Evolutionary conservation across 306 rosid genomes (phyloP), one percentile per base, ranked within the genome.

Genomic region (Abrus precatorius): DNA sequence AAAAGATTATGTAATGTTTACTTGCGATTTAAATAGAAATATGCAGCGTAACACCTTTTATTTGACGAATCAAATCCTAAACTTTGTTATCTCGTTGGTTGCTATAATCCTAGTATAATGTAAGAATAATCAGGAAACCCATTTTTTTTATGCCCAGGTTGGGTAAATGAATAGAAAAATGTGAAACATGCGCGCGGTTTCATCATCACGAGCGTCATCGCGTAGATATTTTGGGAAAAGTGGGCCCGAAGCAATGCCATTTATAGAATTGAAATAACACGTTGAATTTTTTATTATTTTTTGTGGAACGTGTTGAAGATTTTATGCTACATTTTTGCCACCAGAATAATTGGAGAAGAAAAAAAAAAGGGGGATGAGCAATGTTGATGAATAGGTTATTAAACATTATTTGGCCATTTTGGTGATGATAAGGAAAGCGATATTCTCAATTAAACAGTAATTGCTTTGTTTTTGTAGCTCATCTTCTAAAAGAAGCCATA

Each of bases 131-230:
- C 53, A 59, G 83, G 48, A 73, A 64, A 34, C 55, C 71, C 40
- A 57, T 76, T 79, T 70, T 52, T 70, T 69, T 82, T 0, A 20
- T 20, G 20, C 20, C 20, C 20, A 20, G 20, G 20, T 20, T 20
- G 20, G 20, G 5, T 80, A n/a, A 79, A 73, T 62, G 79, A 79
- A 80, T 72, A 54, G 83, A 81, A 45, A 74, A 77, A 41, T 2
- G 44, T 33, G 27, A 55, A 84, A 11, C 69, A 49, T 74, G 27
- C 27, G n/a, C 20, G 6, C 61, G 87, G 49, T 88, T 82, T 4
- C 97, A 40, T 92, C 94, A 88, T 78, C 84, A 8, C 20, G 12
- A 33, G 73, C 91, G 90, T 92, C 94, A 92, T 82, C 34, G 14
- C 34, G 14, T 82, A 82, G 87, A 85, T 88, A 81, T 88, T 86